Conservation (phyloP, 2,329 filamentous ascomycete genomes). For the Seiridium cupressi region DNA sequence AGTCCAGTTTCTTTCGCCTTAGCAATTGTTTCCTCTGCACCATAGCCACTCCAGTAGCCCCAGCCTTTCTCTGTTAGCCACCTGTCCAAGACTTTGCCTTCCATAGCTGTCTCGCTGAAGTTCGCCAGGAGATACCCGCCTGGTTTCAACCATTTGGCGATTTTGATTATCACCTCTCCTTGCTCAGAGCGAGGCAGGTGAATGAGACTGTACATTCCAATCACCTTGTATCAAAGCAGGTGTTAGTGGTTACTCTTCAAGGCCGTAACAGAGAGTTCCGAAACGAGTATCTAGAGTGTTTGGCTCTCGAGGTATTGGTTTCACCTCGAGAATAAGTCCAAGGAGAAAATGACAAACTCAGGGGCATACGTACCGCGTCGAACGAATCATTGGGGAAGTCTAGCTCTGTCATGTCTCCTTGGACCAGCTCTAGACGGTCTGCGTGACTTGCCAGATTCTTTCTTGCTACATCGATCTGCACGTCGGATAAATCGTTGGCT, state of each 20-base stretch:
- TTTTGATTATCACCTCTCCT: conserved; percentile 38
- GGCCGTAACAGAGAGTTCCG: no score
- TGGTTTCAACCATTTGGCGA: conserved; percentile 47
- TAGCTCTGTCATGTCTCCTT: conserved; percentile 38
- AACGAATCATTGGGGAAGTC: conserved; percentile 31
- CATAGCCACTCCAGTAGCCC: conserved; percentile 42
- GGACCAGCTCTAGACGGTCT: conserved; percentile 19
- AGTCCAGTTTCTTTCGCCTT: conserved; percentile 29
- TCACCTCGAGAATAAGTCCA: no score
- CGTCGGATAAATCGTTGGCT: conserved; percentile 40
- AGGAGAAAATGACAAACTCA: no score
- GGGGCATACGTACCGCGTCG: conserved; percentile 31
- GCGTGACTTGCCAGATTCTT: not conserved
- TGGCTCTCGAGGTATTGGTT: no score
- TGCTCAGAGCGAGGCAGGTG: conserved; percentile 54
- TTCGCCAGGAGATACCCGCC: conserved; percentile 50
- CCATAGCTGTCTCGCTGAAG: conserved; percentile 31
- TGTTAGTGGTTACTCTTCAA: no score
- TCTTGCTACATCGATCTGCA: conserved; percentile 32
- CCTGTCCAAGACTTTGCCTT: conserved; percentile 27
- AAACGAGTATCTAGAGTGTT: no score
- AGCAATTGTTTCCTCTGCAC: conserved; percentile 29
- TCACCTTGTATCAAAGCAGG: conserved; percentile 17
- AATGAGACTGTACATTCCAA: conserved; percentile 53
- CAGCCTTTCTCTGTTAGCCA: conserved; percentile 23